Conservation (phyloP, 129 eudicot genomes). For the Oenanthe sinensis region DNA sequence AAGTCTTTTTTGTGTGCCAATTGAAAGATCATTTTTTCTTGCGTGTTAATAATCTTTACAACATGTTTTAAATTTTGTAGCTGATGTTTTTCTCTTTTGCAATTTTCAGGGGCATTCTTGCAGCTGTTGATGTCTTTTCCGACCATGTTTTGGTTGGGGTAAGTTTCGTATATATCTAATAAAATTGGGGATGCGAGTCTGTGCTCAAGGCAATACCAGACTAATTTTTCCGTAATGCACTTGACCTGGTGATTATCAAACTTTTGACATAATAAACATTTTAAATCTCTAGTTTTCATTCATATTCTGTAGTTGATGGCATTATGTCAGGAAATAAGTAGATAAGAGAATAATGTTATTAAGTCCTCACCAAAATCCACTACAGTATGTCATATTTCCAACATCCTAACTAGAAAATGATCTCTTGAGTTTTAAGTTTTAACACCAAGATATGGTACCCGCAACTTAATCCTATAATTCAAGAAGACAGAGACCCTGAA, state of each 20-base stretch:
- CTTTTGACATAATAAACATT: background rate
- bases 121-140: constrained; percentile 87
- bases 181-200: background rate
- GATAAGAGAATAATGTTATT: background rate
- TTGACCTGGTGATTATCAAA: background rate
- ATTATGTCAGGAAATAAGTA: background rate
- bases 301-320: background rate
- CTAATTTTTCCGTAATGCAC: background rate
- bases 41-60: background rate
- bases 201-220: background rate
- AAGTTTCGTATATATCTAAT: constrained; percentile 24
- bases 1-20: background rate
- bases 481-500: background rate
- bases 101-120: constrained; percentile 82
- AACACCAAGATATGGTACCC: background rate
- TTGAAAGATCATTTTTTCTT: background rate
- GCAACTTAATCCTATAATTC: background rate
- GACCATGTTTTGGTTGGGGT: constrained; percentile 86
- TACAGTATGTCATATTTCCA: background rate
- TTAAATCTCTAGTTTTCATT: background rate
- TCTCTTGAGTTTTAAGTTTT: background rate
- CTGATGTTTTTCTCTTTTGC: constrained; percentile 11
- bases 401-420: background rate
- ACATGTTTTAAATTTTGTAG: constrained; percentile 10
- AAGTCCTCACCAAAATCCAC: background rate